These are phyloP conservation scores for Dendrostoma leiphaemia DNA, from an alignment of 2,329 filamentous ascomycete genomes.

Conservation along the genomic window DNA sequence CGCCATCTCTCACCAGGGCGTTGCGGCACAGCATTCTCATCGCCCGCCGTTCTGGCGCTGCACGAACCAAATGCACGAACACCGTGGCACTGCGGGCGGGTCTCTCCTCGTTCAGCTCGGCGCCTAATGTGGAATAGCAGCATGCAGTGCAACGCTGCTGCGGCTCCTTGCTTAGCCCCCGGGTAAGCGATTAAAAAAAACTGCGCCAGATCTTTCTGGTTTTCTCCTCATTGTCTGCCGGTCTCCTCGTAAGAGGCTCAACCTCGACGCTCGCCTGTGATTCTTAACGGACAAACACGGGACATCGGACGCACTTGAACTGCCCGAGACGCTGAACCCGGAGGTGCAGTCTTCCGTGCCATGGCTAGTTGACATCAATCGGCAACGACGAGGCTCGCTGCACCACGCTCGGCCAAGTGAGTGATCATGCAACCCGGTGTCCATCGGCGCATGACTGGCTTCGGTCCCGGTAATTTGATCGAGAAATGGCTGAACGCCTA, in stretches of 20 bases:
- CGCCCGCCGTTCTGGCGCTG: background rate
- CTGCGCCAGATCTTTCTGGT: background rate
- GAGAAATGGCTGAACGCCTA: constrained; percentile 16
- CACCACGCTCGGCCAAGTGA: background rate
- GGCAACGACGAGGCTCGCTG: background rate
- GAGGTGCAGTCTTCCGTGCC: background rate
- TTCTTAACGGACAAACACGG: background rate
- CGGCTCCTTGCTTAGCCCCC: constrained; percentile 2
- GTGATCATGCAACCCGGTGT: background rate
- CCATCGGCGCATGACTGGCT: background rate
- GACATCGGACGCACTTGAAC: background rate
- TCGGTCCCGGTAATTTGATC: constrained; percentile 5
- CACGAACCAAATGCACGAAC: background rate
- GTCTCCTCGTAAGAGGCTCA: constrained; percentile 12
- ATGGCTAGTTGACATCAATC: background rate
- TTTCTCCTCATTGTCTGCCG: background rate
- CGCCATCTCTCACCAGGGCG: too few relatives aligned
- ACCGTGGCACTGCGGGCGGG: background rate
- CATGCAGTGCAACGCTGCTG: constrained; percentile 15
- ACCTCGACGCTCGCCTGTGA: background rate
- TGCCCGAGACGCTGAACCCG: background rate
- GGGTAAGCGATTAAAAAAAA: background rate
- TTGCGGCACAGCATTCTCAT: too few relatives aligned
- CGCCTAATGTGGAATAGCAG: constrained; percentile 15
- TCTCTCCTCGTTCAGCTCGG: background rate